Conservation (phyloP, 306 rosid genomes). For the Pterocarpus santalinus region DNA sequence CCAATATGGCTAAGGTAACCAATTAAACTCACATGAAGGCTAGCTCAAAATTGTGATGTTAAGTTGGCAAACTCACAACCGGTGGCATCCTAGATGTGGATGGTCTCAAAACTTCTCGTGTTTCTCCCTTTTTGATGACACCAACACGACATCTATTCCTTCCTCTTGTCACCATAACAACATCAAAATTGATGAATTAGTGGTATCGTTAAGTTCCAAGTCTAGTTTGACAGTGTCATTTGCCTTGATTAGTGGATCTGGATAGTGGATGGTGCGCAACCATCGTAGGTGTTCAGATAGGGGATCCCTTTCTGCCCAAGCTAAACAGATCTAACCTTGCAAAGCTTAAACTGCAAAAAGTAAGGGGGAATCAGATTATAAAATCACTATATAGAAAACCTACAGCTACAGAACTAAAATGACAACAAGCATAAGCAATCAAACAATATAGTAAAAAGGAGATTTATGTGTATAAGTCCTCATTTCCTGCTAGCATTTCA, state of each 20-base stretch:
- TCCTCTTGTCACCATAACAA: constrained; percentile 82
- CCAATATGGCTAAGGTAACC: no score
- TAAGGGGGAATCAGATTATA: background rate
- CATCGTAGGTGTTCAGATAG: constrained; percentile 75
- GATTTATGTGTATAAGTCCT: background rate
- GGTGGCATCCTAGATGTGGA: no score
- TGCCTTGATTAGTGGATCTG: constrained; percentile 78
- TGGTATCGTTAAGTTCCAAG: constrained; percentile 65
- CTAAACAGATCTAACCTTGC: constrained; percentile 78
- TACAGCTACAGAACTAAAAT: background rate
- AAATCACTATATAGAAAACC: background rate
- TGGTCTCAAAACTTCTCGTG: no score
- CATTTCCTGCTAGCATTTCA: constrained; percentile 1
- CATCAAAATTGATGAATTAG: constrained; percentile 72
- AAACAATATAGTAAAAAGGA: background rate
- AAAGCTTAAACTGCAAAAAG: constrained; percentile 65
- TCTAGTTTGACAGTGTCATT: constrained; percentile 83
- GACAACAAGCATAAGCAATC: background rate
- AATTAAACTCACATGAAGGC: no score
- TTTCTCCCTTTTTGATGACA: constrained; percentile 64
- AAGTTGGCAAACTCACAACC: no score
- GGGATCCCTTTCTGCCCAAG: constrained; percentile 83
- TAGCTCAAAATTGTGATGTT: no score
- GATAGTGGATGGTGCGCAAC: constrained; percentile 76
- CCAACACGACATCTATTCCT: constrained; percentile 79